These are phyloP conservation scores for Aspergillus quadricinctus DNA, from an alignment of 2,329 filamentous ascomycete species.

Conservation along the genomic window DNA sequence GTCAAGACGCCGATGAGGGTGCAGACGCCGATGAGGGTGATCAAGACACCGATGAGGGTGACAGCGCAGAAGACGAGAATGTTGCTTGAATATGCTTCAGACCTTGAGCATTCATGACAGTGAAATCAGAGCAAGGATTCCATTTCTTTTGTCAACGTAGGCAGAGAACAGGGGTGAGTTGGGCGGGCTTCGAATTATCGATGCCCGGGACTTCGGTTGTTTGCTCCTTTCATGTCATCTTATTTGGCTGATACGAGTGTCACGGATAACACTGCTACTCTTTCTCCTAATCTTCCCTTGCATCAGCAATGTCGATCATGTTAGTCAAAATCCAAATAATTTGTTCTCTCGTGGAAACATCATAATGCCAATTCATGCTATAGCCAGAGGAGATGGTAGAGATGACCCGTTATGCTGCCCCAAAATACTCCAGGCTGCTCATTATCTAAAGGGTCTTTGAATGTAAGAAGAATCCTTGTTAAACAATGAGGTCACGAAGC, in stretches of 20 bases:
- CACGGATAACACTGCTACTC: too few species aligned
- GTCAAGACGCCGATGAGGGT: background rate
- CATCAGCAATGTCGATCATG: too few species aligned
- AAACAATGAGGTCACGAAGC: background rate
- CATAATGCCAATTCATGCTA: background rate
- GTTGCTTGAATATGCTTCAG: background rate
- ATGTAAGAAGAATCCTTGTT: background rate
- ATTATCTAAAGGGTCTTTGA: background rate
- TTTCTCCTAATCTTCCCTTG: too few species aligned
- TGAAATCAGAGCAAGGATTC: background rate
- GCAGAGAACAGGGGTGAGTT: background rate
- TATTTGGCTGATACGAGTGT: background rate
- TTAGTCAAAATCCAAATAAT: too few species aligned
- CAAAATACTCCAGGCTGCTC: background rate
- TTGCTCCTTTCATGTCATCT: background rate
- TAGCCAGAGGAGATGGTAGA: background rate
- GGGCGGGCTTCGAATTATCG: background rate
- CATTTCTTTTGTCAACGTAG: background rate
- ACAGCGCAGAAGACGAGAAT: background rate
- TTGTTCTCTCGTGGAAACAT: background rate
- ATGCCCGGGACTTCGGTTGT: background rate
- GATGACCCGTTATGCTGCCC: background rate
- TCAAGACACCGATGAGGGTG: background rate
- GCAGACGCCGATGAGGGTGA: slow-evolving; percentile 1
- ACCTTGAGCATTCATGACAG: background rate